Evolutionary conservation across 2,329 filamentous ascomycete species (phyloP), one percentile per base, ranked within the genome.

Genomic region (Alternaria solani): DNA sequence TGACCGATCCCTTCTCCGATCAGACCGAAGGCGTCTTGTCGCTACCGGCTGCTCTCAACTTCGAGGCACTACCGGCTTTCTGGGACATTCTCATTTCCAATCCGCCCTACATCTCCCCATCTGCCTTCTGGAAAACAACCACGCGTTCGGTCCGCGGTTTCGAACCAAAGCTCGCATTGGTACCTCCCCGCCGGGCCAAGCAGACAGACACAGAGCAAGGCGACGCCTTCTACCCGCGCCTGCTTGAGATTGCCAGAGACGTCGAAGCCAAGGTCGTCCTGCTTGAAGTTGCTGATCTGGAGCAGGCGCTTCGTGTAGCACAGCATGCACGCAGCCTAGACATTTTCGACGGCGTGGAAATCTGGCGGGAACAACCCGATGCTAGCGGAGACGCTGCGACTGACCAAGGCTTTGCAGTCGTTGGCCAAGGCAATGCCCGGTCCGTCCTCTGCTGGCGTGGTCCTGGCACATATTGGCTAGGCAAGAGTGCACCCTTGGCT

Each of bases 81-180:
- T 78, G 76, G 76, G 73, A 96, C 63, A 80, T 98, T 4, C 79
- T 99, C 1, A 86, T 95, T 36, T 91, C 91, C 1, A 99, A 99
- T 72, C 95, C 95, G 16, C 95, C 95, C 0, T 98, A 98, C 75
- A 89, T 98, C 51, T 96, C 93, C 2, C 80, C 83, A 0, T 65
- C 0, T 4, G 86, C 86, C 7, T 93, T 91, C 70, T 78, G 83
- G 39, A 84, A 79, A 39, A 86, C 87, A 18, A 93, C 90, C 1
- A 82, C 85, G 1, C 86, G 88, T 26, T 94, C 91, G 12, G 94
- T 97, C 30, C 87, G 93, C 16, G 88, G 88, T 46, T 93, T 88
- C 74, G 95, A 99, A 78, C 95, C 95, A 4, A 86, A 82, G 64
- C 79, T 91, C 12, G 95, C 95, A 0, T 83, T 98, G 14, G 91